phyloP scores from a whole-genome alignment of 768 basidiomycete genomes.

The Sarcodon sp. region DNA sequence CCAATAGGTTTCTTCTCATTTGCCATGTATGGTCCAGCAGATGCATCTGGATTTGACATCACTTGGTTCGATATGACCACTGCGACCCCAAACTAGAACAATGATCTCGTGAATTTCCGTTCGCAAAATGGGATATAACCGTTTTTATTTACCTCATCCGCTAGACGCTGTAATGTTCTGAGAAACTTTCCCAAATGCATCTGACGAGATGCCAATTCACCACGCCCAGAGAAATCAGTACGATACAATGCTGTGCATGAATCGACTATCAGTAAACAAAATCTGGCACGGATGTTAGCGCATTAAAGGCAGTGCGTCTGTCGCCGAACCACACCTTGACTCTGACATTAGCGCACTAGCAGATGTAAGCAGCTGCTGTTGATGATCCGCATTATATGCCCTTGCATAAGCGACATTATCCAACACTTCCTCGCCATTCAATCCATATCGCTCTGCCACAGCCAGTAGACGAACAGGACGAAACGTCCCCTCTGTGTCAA shows the following conservation, averaged over 20 bases:
- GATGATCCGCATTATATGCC: conserved; percentile 98
- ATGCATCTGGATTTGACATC: conserved; percentile 96
- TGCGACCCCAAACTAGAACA: conserved; percentile 81
- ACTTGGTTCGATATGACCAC: conserved; percentile 98
- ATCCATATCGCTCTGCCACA: conserved; percentile 90
- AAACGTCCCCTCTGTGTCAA: conserved; percentile 99
- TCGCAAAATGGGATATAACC: neutral
- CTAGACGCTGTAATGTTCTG: conserved; percentile 82
- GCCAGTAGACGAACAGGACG: conserved; percentile 91
- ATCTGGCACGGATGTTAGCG: conserved; percentile 34
- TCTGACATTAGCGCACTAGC: conserved; percentile 99
- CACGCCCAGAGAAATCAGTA: conserved; percentile 91
- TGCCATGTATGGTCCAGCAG: conserved; percentile 74
- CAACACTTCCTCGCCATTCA: conserved; percentile 94
- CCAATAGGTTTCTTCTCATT: conserved; percentile 99
- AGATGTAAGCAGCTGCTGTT: conserved; percentile 75
- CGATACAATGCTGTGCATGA: conserved; percentile 93
- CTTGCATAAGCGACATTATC: conserved; percentile 98
- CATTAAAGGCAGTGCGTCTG: neutral
- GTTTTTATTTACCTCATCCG: conserved; percentile 77
- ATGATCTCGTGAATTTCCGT: neutral
- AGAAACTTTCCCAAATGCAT: conserved; percentile 94
- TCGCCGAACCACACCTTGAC: conserved; percentile 55
- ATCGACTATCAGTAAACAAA: conserved; percentile 92
- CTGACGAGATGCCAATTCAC: conserved; percentile 90